phyloP scores from a whole-genome alignment of 805 yeast species.

The Cyberlindnera nakhonratchasimensis region DNA sequence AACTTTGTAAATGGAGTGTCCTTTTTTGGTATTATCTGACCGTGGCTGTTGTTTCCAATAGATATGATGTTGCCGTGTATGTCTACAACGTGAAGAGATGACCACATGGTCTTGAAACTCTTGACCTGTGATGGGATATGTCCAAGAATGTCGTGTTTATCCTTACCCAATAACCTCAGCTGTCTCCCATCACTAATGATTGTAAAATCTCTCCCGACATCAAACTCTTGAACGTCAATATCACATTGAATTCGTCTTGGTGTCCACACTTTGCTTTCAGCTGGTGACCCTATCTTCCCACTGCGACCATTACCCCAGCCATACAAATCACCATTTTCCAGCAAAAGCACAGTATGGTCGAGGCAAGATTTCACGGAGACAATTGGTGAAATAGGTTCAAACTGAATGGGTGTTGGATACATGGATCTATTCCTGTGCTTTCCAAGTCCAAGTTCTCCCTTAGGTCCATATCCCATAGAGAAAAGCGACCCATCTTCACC shows the following conservation, averaged over 20 bases:
- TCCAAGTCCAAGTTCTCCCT: slow-evolving; percentile 73
- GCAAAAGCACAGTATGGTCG: slow-evolving; percentile 40
- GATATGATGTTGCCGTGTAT: slow-evolving; percentile 37
- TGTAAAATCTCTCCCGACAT: slow-evolving; percentile 60
- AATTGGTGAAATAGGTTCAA: slow-evolving; percentile 11
- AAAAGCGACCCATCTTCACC: slow-evolving; percentile 39
- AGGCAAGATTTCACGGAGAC: slow-evolving; percentile 37
- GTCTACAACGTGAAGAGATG: slow-evolving; percentile 56
- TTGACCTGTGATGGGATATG: too few relatives aligned
- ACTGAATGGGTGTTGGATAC: slow-evolving; percentile 8
- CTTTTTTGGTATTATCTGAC: slow-evolving; percentile 46
- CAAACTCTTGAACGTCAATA: slow-evolving; percentile 3
- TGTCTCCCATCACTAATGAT: slow-evolving; percentile 29
- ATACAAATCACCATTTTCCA: slow-evolving; percentile 41
- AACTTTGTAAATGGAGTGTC: slow-evolving; percentile 18
- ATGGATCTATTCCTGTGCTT: neutral
- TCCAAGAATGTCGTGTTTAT: slow-evolving; percentile 22
- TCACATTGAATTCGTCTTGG: slow-evolving; percentile 11
- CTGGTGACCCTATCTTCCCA: slow-evolving; percentile 44
- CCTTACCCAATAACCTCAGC: slow-evolving; percentile 35
- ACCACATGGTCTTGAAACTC: slow-evolving; percentile 65
- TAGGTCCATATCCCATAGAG: slow-evolving; percentile 59
- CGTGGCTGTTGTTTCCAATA: slow-evolving; percentile 74
- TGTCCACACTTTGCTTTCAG: slow-evolving; percentile 12
- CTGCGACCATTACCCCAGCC: slow-evolving; percentile 72